Evolutionary conservation across 2,329 filamentous ascomycete genomes (phyloP), one percentile per base, ranked within the genome.

Genomic region (Penicillium sp.): DNA sequence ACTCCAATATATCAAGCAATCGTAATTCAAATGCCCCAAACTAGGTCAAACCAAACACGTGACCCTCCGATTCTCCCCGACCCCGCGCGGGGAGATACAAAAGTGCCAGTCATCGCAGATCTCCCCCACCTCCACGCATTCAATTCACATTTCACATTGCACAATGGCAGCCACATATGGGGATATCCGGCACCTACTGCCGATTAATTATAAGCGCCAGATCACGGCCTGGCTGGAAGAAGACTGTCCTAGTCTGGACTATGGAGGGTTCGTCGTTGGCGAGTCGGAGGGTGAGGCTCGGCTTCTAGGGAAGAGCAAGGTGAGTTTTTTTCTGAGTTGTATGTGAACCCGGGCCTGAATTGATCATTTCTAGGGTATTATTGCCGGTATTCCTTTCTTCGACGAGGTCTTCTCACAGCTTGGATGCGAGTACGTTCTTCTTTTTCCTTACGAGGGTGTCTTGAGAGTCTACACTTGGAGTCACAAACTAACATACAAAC

Each of bases 211-310:
- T 86, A 96, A 93, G 73, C 83, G 87, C 46, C 84, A 87, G 62
- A 85, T 97, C 59, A 84, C 87, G 21, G 78, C 84, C 67, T 99
- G 94, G 94, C 88, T 97, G 13, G 90, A 92, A 68, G 94, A 99
- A 77, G 94, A 99, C 78, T 95, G 92, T 3, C 94, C 94, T 4
- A 94, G 91, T 49, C 93, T 96, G 76, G 94, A 99, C 81, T 97
- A 96, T 73, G 94, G 91, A 67, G 94, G 94, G 56, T 99, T 96
- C 74, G 94, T 99, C 6, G 94, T 99, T 21, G 94, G 94, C 47
- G 76, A 79, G 58, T 71, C 73, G 6, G 65, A 71, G 5, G 70
- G 71, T 4, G 75, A 77, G 60, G 76, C 77, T n/a, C 67, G 64
- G 61, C 65, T 87, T 18, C 70, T 87, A 19, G 84, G 84, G 2